Evolutionary conservation across 805 yeast species (phyloP).

Genomic region (Schwanniomyces pseudopolymorphus): DNA sequence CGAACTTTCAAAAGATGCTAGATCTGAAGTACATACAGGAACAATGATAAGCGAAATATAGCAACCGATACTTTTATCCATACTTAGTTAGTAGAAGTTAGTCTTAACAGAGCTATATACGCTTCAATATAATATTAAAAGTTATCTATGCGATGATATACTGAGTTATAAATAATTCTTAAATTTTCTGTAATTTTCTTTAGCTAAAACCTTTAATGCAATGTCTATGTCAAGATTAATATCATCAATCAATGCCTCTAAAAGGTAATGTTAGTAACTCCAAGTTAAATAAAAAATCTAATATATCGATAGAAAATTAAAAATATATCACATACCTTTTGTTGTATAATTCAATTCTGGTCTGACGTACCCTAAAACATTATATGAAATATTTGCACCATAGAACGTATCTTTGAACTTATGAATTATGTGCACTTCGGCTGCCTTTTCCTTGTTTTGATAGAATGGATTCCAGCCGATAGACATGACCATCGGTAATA

Average conservation of each 20-base stretch:
- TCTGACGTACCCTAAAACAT: conserved; percentile 83
- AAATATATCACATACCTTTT: conserved; percentile 29
- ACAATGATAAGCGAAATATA: no score
- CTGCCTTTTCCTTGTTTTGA: conserved; percentile 75
- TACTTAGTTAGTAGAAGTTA: not conserved
- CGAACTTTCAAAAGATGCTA: not conserved
- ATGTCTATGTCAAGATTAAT: conserved; percentile 76
- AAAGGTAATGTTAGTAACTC: conserved; percentile 18
- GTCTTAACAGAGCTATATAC: no score
- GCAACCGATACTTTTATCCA: no score
- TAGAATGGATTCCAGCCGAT: conserved; percentile 95
- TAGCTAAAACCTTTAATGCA: conserved; percentile 50
- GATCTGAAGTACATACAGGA: not conserved
- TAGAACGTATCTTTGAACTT: conserved; percentile 68
- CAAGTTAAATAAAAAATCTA: no score
- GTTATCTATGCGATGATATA: not conserved
- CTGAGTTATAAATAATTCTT: conserved; percentile 4
- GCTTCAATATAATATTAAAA: no score
- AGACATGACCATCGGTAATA: conserved; percentile 89
- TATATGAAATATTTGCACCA: conserved; percentile 72
- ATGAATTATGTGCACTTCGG: conserved; percentile 85
- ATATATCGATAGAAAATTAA: not conserved
- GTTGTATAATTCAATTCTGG: conserved; percentile 88
- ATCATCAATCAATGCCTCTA: conserved; percentile 81
- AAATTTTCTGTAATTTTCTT: conserved; percentile 13